Evolutionary conservation across 805 yeast species (phyloP), one percentile per base, ranked within the genome.

Genomic region (Sugiyamaella smithiae): DNA sequence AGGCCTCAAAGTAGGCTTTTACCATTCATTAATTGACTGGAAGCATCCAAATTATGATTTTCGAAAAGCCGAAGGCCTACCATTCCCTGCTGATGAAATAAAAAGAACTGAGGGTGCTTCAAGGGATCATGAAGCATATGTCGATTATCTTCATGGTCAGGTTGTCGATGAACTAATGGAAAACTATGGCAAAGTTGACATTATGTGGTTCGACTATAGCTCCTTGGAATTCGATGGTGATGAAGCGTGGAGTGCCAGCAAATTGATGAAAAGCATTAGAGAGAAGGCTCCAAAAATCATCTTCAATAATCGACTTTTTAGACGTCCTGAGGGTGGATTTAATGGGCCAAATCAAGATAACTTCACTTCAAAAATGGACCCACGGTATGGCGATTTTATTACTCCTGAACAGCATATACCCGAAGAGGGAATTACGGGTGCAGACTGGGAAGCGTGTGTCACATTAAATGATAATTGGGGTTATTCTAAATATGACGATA

Each of bases 381-480:
- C 35, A 2, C 40, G 50, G 20, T 52, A 52, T 23, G 56, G 53
- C 7, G 56, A 52, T 36, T 49, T 52, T 37, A 47, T 52, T 16
- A 52, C 56, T 36, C 56, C 56, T 6, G 56, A 52, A 29, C 53
- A 52, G 28, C 19, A 23, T 22, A 51, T 52, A 3, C 56, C 56
- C 3, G 40, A 40, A 8, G 29, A 24, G 11, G 53, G 56, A n/a
- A 36, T 48, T 25, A 37, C 25, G 2, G 29, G 29, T 7, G 52
- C 37, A 4, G 42, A 32, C 31, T 50, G 54, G 56, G 56, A 52
- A 33, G 43, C 53, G 12, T 48, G 54, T 25, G 14, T 46, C 36
- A 53, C 56, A 12, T 29, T 50, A 24, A 50, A 53, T 36, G 49
- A 50, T 25, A 49, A 37, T 16, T 50, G 54, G 56, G 54, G 56